A percentile compares a stretch with the other conserved stretches of the same genome.
These are phyloP conservation scores for Prunus campanulata DNA, from an alignment of 306 rosid genomes.

Conservation along the genomic window DNA sequence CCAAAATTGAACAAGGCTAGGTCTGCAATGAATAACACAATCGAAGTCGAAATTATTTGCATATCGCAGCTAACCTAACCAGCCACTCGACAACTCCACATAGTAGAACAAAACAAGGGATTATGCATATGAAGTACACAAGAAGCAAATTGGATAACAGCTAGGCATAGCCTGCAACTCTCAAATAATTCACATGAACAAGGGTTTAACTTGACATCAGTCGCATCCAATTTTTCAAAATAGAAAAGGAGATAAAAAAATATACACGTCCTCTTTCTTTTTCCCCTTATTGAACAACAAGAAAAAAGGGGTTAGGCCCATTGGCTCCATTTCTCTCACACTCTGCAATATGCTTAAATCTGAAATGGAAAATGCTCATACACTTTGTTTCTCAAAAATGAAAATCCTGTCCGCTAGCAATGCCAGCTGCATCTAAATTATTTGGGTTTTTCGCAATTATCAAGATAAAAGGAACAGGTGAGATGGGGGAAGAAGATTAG, in stretches of 20 bases:
- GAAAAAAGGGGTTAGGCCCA: conserved; percentile 33
- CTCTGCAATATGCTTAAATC: conserved; percentile 36
- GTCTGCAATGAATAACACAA: too few relatives aligned
- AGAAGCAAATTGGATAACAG: background rate
- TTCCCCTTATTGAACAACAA: conserved; percentile 55
- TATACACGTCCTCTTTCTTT: conserved; percentile 48
- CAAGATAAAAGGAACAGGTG: conserved; percentile 27
- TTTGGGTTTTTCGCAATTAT: conserved; percentile 60
- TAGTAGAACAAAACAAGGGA: background rate
- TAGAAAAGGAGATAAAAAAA: conserved; percentile 32
- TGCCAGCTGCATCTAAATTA: conserved; percentile 67
- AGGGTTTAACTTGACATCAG: conserved; percentile 4
- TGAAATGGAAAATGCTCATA: conserved; percentile 43
- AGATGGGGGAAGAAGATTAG: conserved; percentile 10
- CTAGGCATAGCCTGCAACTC: background rate
- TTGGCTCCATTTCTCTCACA: conserved; percentile 46
- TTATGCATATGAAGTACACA: too few relatives aligned
- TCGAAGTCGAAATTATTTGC: too few relatives aligned
- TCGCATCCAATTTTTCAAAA: conserved; percentile 41
- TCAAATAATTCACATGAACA: conserved; percentile 12
- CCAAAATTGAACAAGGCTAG: too few relatives aligned
- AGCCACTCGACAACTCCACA: too few relatives aligned
- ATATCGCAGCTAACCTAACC: too few relatives aligned
- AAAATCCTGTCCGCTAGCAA: conserved; percentile 61
- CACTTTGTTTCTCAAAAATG: conserved; percentile 40